Percentiles rank a stretch among this genome's conserved stretches.
phyloP scores from a whole-genome alignment of 257 asterid species.

The Nicotiana obtusifolia region DNA sequence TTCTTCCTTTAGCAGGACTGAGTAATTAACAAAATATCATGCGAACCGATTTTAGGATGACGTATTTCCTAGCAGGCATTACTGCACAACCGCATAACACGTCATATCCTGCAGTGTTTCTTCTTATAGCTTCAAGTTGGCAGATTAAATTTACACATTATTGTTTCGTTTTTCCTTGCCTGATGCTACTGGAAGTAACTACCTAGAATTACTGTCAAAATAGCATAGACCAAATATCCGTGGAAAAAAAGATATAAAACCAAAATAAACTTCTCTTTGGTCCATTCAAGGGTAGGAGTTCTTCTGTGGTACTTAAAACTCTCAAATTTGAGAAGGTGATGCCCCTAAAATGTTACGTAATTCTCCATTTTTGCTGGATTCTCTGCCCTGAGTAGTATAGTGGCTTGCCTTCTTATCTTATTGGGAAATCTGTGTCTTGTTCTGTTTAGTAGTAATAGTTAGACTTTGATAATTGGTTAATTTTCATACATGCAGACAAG shows the following conservation, averaged over 20 bases:
- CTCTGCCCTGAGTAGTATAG: neutral
- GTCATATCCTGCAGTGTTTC: neutral
- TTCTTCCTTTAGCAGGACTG: neutral
- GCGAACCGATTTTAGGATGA: neutral
- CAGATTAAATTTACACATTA: neutral
- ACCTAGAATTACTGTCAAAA: neutral
- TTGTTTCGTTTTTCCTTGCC: neutral
- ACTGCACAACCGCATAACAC: neutral
- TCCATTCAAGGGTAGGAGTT: neutral
- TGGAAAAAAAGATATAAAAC: neutral
- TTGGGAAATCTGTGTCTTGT: neutral
- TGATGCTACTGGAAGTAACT: neutral
- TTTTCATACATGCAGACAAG: constrained; percentile 48
- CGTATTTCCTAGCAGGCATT: neutral
- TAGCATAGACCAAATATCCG: neutral
- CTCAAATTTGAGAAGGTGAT: neutral
- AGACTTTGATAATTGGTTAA: neutral
- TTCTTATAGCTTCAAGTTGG: neutral
- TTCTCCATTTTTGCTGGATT: neutral
- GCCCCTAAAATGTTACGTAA: neutral
- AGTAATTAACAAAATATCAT: neutral
- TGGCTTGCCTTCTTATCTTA: neutral
- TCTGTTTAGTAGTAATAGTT: neutral
- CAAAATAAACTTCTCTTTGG: neutral
- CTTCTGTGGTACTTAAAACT: neutral